Evolutionary conservation across 2,329 filamentous ascomycete species (phyloP).

Genomic region (Achaetomium macrosporum): DNA sequence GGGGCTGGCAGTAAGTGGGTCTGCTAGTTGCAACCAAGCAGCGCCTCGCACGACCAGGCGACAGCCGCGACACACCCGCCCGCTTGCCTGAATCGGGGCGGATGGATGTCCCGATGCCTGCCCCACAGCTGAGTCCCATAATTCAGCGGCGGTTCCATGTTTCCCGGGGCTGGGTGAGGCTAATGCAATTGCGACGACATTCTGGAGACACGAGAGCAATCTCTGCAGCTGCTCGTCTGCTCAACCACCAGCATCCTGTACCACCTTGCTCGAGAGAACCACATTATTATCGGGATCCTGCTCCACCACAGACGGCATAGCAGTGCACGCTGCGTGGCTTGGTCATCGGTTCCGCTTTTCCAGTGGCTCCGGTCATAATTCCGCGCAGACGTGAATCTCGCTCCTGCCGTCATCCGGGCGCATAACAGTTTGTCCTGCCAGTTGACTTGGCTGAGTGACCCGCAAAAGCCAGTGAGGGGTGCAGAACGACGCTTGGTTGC

Average conservation of each 20-base stretch:
- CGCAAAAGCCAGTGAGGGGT: too few relatives aligned
- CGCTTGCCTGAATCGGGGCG: conserved; percentile 4
- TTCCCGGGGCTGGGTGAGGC: conserved; percentile 11
- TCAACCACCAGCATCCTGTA: conserved; percentile 10
- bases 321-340: neutral
- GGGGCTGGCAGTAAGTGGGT: too few relatives aligned
- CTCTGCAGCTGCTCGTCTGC: conserved; percentile 17
- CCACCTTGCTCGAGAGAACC: neutral
- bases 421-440: too few relatives aligned
- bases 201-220: conserved; percentile 19
- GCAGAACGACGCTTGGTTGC: neutral
- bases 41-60: neutral
- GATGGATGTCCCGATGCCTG: conserved; percentile 9
- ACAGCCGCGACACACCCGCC: too few relatives aligned
- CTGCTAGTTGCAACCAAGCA: too few relatives aligned
- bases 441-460: too few relatives aligned
- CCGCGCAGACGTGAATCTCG: too few relatives aligned
- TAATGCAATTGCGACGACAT: conserved; percentile 22
- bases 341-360: neutral
- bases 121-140: conserved; percentile 16
- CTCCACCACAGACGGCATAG: neutral
- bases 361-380: too few relatives aligned
- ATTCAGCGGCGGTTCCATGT: conserved; percentile 13
- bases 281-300: conserved; percentile 2
- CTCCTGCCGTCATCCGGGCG: too few relatives aligned